Evolutionary conservation across 129 eudicot genomes (phyloP), one percentile per base, ranked within the genome.

Genomic region (Cynara cardunculus): DNA sequence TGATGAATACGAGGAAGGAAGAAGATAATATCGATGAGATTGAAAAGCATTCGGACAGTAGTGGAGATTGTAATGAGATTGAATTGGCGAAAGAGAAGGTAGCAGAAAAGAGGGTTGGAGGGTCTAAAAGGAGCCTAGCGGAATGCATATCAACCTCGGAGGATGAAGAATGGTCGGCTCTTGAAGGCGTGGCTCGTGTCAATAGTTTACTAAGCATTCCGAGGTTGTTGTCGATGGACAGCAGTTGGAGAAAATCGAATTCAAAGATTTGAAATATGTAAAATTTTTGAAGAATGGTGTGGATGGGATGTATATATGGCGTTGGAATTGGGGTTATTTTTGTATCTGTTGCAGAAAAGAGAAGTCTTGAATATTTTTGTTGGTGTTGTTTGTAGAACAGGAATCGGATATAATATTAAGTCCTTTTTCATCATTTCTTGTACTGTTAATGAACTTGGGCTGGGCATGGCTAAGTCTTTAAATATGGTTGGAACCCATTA

Each of bases 161-260:
- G 31, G 87, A 87, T 6, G 87, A 87, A 18, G 86, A 84, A 61
- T 87, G 91, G 91, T 85, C 91, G 4, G 91, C 91, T 1, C 85
- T 88, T 8, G 91, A 88, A 76, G 91, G 91, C n/a, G 71, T 88
- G 46, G 83, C 87, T 6, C 71, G 91, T 70, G 91, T 85, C 79
- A 88, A 88, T 69, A 84, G 90, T 67, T 81, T 84, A 32, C 76
- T 89, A 25, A 81, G 87, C 73, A 49, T 87, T 71, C 86, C 94
- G 13, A 82, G 94, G 79, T 87, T 89, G 69, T 62, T 85, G 71
- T 77, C 88, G 41, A 19, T 10, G 24, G 56, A 37, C 7, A 78
- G 49, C 67, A 81, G 80, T 66, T 81, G 80, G 84, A 81, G 84
- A 44, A 81, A 81, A 73, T 11, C 80, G 4, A 11, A 27, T 21